A percentile compares a stretch with the other conserved stretches of the same genome.
These are phyloP conservation scores for Strobilomyces dryophilus DNA, from an alignment of 768 basidiomycete genomes.

Conservation along the genomic window DNA sequence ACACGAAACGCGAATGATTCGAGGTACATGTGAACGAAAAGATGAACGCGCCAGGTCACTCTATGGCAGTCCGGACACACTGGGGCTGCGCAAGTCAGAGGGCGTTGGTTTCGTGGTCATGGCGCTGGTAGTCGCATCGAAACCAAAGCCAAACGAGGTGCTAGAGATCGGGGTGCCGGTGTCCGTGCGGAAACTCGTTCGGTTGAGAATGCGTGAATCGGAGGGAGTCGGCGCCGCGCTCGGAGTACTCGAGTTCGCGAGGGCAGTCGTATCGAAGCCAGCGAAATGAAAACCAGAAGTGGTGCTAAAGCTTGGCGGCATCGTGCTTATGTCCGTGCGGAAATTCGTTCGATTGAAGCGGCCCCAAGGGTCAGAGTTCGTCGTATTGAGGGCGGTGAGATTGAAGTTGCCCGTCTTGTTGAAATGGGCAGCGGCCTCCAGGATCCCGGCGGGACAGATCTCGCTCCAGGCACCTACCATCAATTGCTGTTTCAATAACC, in stretches of 20 bases:
- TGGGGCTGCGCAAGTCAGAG: conserved; percentile 14
- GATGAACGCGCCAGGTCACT: too few relatives aligned
- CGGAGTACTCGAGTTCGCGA: too few relatives aligned
- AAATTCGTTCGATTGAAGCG: conserved; percentile 4
- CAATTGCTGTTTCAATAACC: background rate
- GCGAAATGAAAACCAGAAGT: background rate
- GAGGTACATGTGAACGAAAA: background rate
- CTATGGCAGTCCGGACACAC: conserved; percentile 3
- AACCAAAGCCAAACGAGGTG: too few relatives aligned
- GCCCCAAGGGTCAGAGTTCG: too few relatives aligned
- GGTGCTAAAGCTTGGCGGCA: conserved; percentile 12
- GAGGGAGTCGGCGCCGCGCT: too few relatives aligned
- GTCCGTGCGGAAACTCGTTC: too few relatives aligned
- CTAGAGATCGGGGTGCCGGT: too few relatives aligned
- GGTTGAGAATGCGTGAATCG: too few relatives aligned
- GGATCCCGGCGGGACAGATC: conserved; percentile 17
- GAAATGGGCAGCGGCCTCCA: conserved; percentile 17
- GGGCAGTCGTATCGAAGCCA: too few relatives aligned
- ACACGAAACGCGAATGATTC: background rate
- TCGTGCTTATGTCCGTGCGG: conserved; percentile 15
- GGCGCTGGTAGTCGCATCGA: too few relatives aligned
- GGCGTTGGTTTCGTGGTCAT: too few relatives aligned
- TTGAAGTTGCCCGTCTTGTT: conserved; percentile 18
- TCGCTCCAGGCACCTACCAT: conserved; percentile 17
- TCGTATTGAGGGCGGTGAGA: conserved; percentile 11